Evolutionary conservation across 2,329 filamentous ascomycete species (phyloP), one percentile per base, ranked within the genome.

Genomic region (Herpomyces periplanetae): DNA sequence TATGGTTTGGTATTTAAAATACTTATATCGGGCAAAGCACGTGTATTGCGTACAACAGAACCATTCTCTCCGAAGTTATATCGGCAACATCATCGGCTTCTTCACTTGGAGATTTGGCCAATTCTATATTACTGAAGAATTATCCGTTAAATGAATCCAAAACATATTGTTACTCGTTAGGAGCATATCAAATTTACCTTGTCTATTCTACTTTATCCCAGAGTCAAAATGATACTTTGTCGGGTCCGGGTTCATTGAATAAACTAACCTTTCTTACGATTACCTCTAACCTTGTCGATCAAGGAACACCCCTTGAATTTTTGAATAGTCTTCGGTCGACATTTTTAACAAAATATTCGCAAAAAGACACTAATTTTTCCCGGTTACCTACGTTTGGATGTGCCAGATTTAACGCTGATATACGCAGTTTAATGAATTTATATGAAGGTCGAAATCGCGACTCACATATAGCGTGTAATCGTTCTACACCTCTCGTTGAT

Each of bases 61-160:
- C 73, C 17, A 87, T 96, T 41, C 59, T 96, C 24, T 46, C 66
- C 32, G 80, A 96, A 44, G 75, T 84, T 45, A 84, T 69, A 18
- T 60, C 68, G 13, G 69, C 69, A 2, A 64, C 71, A 25, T 60
- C 64, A 5, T 68, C 62, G 16, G 58, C 68, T 28, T 65, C 68
- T 22, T 71, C 69, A 3, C 71, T 63, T 6, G n/a, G n/a, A n/a
- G n/a, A n/a, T n/a, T 63, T 91, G 30, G 69, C 75, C 28, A 80
- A 71, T 17, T 49, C 88, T 30, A 71, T 96, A 44, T 68, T 96
- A 17, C 80, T 84, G 23, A 87, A 87, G 39, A 85, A n/a, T 96
- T 46, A 49, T 51, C 21, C 80, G 96, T 44, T 42, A 47, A 26
- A 44, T 50, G 12, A 49, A 71, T 1, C 59, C 85, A 34, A 88